Conservation (phyloP, 768 basidiomycete genomes). For the Tulasnella sp. region DNA sequence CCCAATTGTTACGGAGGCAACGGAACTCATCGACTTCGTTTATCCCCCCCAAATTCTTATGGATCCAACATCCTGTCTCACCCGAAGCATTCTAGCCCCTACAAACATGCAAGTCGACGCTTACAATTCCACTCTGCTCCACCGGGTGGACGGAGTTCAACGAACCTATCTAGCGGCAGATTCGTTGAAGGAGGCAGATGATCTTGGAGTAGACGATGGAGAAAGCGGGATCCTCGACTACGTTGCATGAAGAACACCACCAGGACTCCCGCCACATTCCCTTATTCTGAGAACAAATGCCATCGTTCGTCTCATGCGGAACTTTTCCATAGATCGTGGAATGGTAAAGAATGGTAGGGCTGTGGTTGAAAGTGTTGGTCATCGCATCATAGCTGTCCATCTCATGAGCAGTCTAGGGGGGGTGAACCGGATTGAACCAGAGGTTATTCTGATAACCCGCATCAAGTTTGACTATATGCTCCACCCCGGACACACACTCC, state of each 20-base stretch:
- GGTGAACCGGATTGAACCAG: background rate
- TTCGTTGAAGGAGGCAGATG: constrained; percentile 40
- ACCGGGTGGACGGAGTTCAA: constrained; percentile 43
- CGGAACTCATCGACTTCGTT: constrained; percentile 42
- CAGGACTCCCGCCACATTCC: constrained; percentile 41
- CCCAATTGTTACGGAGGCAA: constrained; percentile 34
- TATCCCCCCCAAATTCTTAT: constrained; percentile 41
- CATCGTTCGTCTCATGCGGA: constrained; percentile 47
- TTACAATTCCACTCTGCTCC: no score
- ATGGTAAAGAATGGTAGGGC: constrained; percentile 51
- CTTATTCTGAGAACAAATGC: constrained; percentile 44
- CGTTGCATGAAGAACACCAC: constrained; percentile 37
- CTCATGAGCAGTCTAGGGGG: constrained; percentile 35
- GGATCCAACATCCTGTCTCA: constrained; percentile 42
- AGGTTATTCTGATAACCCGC: constrained; percentile 18
- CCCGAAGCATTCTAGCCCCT: constrained; percentile 47
- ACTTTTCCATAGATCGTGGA: constrained; percentile 47
- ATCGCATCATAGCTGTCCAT: constrained; percentile 39
- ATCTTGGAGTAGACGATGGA: constrained; percentile 38
- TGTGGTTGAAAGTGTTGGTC: constrained; percentile 43
- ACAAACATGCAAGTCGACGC: constrained; percentile 46
- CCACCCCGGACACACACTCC: constrained; percentile 13
- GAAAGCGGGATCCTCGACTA: constrained; percentile 39
- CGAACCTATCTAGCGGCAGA: constrained; percentile 42
- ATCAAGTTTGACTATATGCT: constrained; percentile 9